Base-by-base conservation (phyloP, 169 alveolate genomes). In the Fabrea salina region DNA sequence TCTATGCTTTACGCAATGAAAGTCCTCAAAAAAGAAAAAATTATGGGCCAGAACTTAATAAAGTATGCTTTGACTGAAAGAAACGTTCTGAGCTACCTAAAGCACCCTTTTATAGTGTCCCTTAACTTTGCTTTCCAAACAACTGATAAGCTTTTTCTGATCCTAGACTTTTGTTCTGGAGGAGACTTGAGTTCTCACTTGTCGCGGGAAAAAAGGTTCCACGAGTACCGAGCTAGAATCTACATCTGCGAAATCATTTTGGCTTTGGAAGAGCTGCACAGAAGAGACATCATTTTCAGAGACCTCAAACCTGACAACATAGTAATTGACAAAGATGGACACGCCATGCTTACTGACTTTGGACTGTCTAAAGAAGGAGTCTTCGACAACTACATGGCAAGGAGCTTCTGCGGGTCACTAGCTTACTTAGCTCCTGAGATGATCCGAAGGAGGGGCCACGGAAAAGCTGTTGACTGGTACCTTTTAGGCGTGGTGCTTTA, bases 401-500 rank as follows among this genome's bases (percentile, higher is more conserved):
- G 87, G 82, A 82, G 92, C 37, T 93, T 93, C 76, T 91, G 96
- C 70, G 96, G 97, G 1, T 85, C 93, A 32, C 85, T 91, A 4
- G 97, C 97, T 22, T 94, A 94, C 79, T 81, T 91, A 40, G 96
- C 97, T 0, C 97, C 97, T 25, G 97, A 94, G 77, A 92, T 94
- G 93, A 75, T 94, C 8, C 87, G 87, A 67, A 86, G 92, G 71
- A 78, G 82, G 39, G 97, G 97, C 3, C 95, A 93, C 86, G 94
- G 94, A n/a, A 91, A 93, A 82, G 90, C 95, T 5, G 97, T 93
- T 6, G 97, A 93, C 86, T 93, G 97, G 96, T 93, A 93, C 77
- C 76, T 91, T 50, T 74, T 93, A 51, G 97, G 97, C 22, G 96
- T 93, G n/a, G 80, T 91, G 33, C 89, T 93, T 57, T 91, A 91